Conservation (phyloP, 306 rosid species). For the Cucumis sativus region DNA sequence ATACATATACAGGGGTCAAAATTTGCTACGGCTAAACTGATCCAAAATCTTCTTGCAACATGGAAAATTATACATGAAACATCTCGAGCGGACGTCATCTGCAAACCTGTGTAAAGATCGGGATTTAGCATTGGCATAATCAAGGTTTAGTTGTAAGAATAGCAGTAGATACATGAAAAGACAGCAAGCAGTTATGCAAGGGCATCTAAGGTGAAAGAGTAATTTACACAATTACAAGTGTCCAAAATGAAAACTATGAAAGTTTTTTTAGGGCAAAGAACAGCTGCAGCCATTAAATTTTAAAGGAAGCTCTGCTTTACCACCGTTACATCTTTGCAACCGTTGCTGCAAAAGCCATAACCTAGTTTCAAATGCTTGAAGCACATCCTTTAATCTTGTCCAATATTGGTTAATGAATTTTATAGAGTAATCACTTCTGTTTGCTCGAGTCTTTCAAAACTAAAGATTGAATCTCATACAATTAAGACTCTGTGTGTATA, state of each 20-base stretch:
- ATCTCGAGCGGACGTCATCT: neutral
- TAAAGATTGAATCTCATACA: neutral
- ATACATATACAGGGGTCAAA: neutral
- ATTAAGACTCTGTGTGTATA: too few species aligned
- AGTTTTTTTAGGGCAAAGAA: neutral
- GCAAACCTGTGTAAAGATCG: neutral
- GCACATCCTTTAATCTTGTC: neutral
- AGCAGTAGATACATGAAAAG: neutral
- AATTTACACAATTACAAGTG: neutral
- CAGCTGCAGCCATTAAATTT: neutral
- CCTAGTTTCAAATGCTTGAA: neutral
- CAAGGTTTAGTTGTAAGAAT: neutral
- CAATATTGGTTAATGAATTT: too few species aligned
- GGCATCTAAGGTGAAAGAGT: too few species aligned
- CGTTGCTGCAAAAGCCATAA: neutral
- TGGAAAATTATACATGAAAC: neutral
- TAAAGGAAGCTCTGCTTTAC: neutral
- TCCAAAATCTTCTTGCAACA: neutral
- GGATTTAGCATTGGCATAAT: neutral
- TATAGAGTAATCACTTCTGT: neutral
- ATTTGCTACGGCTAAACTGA: neutral
- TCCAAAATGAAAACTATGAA: neutral
- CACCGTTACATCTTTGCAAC: neutral
- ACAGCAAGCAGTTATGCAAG: neutral
- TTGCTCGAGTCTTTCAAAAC: neutral